Base-by-base conservation (phyloP, 2,329 filamentous ascomycete genomes). In the Fusarium tjaetaba region DNA sequence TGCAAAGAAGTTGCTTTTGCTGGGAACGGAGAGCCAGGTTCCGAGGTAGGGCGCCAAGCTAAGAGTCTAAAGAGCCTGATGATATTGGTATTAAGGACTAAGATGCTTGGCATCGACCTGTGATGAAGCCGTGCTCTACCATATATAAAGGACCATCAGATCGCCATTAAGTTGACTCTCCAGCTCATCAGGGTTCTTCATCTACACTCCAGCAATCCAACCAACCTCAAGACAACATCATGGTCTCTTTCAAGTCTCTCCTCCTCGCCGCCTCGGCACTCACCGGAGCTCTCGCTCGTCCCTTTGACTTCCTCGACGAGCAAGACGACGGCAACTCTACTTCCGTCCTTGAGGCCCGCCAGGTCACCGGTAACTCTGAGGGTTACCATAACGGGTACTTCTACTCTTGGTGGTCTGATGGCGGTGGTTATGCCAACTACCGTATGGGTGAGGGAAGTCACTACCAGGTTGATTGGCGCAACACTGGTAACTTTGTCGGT, bases 381-480 rank as follows among this genome's bases (percentile, higher is more conserved):
- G 65, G 65, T 0, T 52, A 52, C 18, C 62, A 68, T 4, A 68
- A 68, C 11, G 65, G 65, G 20, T 68, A 68, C 63, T 68, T 68
- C 45, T 68, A 68, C 62, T 68, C 65, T n/a, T 68, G 65, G 65
- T 68, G 65, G 65, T 46, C 52, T n/a, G 65, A 68, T 8, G 65
- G 65, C 2, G 63, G 62, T 8, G 65, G 65, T 1, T 68, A 68
- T 32, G 65, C 63, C 3, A 56, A 68, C 32, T 68, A 68, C 45
- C 30, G 1, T 0, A 68, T 68, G 65, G 65, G 65, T 10, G 65
- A 68, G 39, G 65, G 65, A 6, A 68, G 65, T 7, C 52, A 45
- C 26, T 68, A 68, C 39, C 0, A 4, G 45, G 63, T 68, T 34
- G 53, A 68, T 8, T 68, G 63, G 65, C 65, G 65, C 7, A 68